These are phyloP conservation scores for Primulina huaijiensis DNA, from an alignment of 257 asterid genomes.

Conservation along the genomic window DNA sequence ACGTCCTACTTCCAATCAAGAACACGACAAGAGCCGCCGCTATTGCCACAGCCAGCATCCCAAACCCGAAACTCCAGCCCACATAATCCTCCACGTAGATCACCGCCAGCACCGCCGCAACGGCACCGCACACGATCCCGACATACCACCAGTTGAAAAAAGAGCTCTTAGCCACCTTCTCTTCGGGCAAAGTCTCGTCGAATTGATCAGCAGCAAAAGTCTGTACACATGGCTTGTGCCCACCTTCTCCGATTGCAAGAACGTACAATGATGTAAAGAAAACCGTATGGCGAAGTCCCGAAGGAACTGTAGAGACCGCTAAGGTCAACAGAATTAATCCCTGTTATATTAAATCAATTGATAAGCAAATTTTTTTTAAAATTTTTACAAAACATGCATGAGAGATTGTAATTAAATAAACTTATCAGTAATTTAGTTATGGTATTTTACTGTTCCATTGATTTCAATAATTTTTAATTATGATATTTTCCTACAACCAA, in stretches of 20 bases:
- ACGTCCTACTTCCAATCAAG: constrained; percentile 39
- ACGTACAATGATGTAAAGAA: constrained; percentile 64
- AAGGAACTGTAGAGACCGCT: constrained; percentile 38
- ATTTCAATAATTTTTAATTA: neutral
- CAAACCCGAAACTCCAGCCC: constrained; percentile 57
- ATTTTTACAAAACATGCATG: too few relatives aligned
- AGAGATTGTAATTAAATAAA: too few relatives aligned
- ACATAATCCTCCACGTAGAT: constrained; percentile 61
- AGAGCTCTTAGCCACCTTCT: constrained; percentile 51
- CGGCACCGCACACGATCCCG: constrained; percentile 61
- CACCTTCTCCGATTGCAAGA: constrained; percentile 59
- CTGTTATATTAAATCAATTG: constrained; percentile 25
- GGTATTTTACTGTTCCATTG: constrained; percentile 16
- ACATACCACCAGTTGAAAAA: constrained; percentile 89
- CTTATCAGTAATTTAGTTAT: too few relatives aligned
- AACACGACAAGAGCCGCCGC: constrained; percentile 47
- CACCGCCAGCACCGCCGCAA: constrained; percentile 51
- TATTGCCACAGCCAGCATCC: constrained; percentile 51
- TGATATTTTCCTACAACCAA: too few relatives aligned
- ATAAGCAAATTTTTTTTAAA: too few relatives aligned
- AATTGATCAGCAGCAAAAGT: constrained; percentile 79
- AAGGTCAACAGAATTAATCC: constrained; percentile 44
- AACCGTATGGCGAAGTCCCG: constrained; percentile 28
- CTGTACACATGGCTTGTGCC: constrained; percentile 77
- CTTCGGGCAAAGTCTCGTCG: constrained; percentile 42